Evolutionary conservation across 441 rosid species (phyloP), one percentile per base, ranked within the genome.

Genomic region (Mallotus japonicus): DNA sequence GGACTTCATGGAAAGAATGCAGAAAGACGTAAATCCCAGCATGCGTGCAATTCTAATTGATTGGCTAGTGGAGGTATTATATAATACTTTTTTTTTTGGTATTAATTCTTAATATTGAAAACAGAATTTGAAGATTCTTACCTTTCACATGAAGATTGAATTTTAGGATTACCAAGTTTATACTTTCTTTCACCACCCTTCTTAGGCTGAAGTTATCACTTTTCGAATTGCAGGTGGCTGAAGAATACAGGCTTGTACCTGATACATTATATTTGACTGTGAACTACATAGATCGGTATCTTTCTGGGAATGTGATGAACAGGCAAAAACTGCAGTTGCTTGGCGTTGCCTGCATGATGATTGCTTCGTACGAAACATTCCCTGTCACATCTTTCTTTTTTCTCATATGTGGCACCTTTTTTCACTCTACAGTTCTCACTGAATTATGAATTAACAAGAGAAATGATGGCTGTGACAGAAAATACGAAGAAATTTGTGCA

Each of bases 331-430:
- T 91, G 61, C 97, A 93, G 83, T 80, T 95, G 73, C 97, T 95
- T 65, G 98, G 97, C 75, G 89, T 95, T 73, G 84, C 95, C 73
- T 91, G 92, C 86, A 88, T 91, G 97, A 88, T 93, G 96, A 89
- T 95, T 77, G 97, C 99, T 66, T 76, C 97, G 98, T 95, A 82
- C 84, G 93, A 78, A 66, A 34, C 71, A 59, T 69, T 22, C 11
- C 34, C 53, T 22, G 64, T 20, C n/a, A 40, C 56, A 46, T 56
- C 8, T 57, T 62, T 28, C n/a, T 50, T 47, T 22, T 7, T 61
- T 10, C 28, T 59, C 50, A 37, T 5, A 12, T 40, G 14, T 3
- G 16, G 51, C 55, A 58, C 47, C 2, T 42, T 55, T 59, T 68
- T 64, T 79, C 32, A 15, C 8, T n/a, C 9, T 6, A 32, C 20